A percentile compares a stretch with the other conserved stretches of the same genome.
Conservation (phyloP, 441 rosid species). For the Isatis lusitanica region DNA sequence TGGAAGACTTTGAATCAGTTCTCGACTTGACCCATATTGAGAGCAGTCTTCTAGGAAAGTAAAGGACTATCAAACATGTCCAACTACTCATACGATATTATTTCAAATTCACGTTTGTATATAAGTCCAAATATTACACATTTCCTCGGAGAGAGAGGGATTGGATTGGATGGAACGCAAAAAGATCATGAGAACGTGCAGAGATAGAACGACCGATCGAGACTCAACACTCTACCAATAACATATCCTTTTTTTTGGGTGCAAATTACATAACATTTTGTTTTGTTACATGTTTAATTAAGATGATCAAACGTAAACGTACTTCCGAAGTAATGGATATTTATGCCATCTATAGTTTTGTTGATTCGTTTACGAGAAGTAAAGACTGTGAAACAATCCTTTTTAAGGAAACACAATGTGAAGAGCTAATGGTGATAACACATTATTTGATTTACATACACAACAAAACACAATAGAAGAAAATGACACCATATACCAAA, state of each 20-base stretch:
- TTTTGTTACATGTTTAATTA: not conserved
- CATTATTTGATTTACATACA: not conserved
- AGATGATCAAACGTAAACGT: not conserved
- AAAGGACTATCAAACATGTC: constrained; percentile 1
- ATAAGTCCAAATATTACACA: not conserved
- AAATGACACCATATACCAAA: constrained; percentile 10
- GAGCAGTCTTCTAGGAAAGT: not conserved
- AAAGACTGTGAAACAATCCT: not conserved
- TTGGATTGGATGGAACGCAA: not conserved
- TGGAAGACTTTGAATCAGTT: constrained; percentile 2
- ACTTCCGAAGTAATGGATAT: not conserved
- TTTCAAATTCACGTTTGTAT: not conserved
- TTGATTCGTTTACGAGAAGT: not conserved
- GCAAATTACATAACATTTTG: not conserved
- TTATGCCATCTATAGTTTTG: not conserved
- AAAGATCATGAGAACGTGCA: not conserved
- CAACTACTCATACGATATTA: not conserved
- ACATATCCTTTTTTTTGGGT: not conserved
- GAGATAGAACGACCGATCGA: not conserved
- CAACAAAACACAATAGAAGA: not conserved
- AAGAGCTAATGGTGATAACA: not conserved
- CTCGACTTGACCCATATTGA: not conserved
- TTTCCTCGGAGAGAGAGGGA: not conserved
- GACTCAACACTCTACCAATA: not conserved
- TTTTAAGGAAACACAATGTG: not conserved